Conservation (phyloP, 1,139 yeast genomes). For the Casaregolazyma suthepensis region DNA sequence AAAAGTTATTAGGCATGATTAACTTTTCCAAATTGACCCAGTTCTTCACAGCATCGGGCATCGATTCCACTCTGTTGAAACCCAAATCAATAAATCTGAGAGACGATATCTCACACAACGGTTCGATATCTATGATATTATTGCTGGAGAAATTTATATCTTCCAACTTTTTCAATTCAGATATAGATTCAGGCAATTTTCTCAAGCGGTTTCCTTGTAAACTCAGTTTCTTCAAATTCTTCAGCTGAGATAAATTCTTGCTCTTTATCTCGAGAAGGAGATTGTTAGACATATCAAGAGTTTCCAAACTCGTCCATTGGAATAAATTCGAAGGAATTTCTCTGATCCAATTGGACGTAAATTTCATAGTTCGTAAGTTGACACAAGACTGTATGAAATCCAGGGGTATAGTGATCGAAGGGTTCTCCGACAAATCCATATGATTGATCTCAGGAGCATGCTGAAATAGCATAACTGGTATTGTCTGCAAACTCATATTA, state of each 20-base stretch:
- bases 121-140: constrained; percentile 63
- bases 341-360: constrained; percentile 67
- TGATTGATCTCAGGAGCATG: constrained; percentile 77
- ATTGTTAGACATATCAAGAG: constrained; percentile 52
- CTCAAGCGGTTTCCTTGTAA: constrained; percentile 69
- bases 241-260: constrained; percentile 27
- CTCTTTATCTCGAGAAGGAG: constrained; percentile 29
- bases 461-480: constrained; percentile 77
- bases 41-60: constrained; percentile 61
- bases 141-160: constrained; percentile 76
- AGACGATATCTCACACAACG: constrained; percentile 54
- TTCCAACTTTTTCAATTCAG: constrained; percentile 49
- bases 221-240: constrained; percentile 27
- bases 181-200: constrained; percentile 57
- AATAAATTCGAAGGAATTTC: constrained; percentile 68
- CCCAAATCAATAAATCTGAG: constrained; percentile 72
- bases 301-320: constrained; percentile 61
- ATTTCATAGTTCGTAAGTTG: constrained; percentile 60
- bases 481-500: constrained; percentile 70
- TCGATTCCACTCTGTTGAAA: constrained; percentile 58
- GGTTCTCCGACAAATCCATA: constrained; percentile 80
- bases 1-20: constrained; percentile 67
- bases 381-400: constrained; percentile 83
- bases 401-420: constrained; percentile 73
- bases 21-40: constrained; percentile 58